These are phyloP conservation scores for Otatea glauca DNA, from an alignment of 176 grass and related monocot genomes.

Conservation along the genomic window DNA sequence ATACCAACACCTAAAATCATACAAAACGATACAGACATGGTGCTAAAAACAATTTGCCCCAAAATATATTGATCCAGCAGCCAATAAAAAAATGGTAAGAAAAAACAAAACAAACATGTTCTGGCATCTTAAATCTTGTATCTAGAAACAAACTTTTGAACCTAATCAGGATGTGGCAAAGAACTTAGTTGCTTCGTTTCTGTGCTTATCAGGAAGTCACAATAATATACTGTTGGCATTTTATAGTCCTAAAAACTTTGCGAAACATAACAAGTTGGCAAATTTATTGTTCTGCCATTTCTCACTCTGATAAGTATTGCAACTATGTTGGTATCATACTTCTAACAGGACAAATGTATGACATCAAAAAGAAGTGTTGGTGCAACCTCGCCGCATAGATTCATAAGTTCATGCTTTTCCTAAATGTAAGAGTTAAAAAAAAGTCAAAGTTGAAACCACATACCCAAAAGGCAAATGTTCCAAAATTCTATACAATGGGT, in stretches of 20 bases:
- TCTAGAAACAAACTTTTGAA: background rate
- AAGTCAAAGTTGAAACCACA: background rate
- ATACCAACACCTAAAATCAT: background rate
- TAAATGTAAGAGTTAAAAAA: background rate
- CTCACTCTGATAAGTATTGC: background rate
- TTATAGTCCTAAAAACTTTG: background rate
- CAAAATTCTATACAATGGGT: background rate
- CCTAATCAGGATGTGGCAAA: background rate
- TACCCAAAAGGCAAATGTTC: background rate
- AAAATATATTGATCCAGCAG: background rate
- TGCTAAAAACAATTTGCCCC: background rate
- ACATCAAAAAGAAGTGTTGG: background rate
- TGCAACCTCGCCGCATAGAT: background rate
- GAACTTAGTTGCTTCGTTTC: background rate
- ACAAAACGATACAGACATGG: background rate
- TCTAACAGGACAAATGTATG: background rate
- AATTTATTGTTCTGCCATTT: background rate
- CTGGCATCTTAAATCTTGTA: conserved; percentile 2
- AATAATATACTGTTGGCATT: background rate
- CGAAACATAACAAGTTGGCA: background rate
- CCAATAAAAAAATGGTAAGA: background rate
- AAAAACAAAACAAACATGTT: background rate
- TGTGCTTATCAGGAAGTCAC: background rate
- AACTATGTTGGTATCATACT: background rate
- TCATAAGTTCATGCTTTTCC: background rate